Evolutionary conservation across 352 stramenopile species (phyloP).

Genomic region (Phytopythium ostracodes): DNA sequence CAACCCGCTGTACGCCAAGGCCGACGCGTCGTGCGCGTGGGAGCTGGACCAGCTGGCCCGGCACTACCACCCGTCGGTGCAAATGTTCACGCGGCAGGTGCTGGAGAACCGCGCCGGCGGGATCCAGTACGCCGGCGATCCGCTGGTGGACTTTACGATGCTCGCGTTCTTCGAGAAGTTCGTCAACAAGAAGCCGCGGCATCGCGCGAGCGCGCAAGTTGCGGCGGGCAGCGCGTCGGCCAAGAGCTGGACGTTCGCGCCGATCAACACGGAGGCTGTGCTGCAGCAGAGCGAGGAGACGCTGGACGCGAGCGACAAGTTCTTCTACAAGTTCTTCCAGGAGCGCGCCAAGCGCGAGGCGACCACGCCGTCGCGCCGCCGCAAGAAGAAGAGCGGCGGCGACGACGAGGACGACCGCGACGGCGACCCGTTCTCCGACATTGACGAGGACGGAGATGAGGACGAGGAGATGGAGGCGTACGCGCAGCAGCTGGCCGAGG

Average conservation of each 20-base stretch:
- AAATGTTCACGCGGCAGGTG: conserved; percentile 88
- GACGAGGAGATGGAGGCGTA: conserved; percentile 87
- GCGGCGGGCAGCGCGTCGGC: conserved; percentile 10
- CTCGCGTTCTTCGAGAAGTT: conserved; percentile 98
- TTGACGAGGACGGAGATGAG: conserved; percentile 36
- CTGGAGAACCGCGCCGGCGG: conserved; percentile 37
- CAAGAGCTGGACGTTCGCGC: conserved; percentile 69
- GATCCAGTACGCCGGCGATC: conserved; percentile 94
- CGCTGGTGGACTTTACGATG: conserved; percentile 96
- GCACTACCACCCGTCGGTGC: conserved; percentile 97
- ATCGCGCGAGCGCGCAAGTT: conserved; percentile 27
- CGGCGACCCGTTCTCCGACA: conserved; percentile 54
- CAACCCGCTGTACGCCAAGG: conserved; percentile 81
- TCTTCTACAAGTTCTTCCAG: conserved; percentile 95
- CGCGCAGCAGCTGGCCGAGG: conserved; percentile 84
- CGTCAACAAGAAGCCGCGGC: conserved; percentile 96
- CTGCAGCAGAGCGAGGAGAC: conserved; percentile 52
- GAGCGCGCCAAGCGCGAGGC: conserved; percentile 62
- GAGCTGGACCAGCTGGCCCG: conserved; percentile 89
- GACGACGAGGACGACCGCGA: conserved; percentile 34
- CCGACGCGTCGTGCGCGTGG: conserved; percentile 84
- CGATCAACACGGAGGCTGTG: conserved; percentile 70
- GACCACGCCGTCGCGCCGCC: conserved; percentile 15
- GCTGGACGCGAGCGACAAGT: conserved; percentile 81
- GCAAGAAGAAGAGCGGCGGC: conserved; percentile 28